Evolutionary conservation across 805 yeast genomes (phyloP).

Genomic region (Millerago galiae): DNA sequence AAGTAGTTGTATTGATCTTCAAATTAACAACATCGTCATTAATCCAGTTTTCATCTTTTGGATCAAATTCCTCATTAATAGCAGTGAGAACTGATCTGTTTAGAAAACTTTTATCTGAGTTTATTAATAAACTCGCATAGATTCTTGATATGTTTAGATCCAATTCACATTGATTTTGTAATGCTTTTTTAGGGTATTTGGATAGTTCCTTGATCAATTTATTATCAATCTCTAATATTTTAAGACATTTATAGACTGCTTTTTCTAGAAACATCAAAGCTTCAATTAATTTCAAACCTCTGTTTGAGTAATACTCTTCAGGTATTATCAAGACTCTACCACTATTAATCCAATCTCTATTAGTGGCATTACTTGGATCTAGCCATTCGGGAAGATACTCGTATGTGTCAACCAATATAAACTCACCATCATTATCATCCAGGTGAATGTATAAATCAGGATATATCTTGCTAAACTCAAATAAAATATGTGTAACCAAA

Average conservation of each 20-base stretch:
- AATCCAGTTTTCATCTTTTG: background rate
- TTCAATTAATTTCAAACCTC: constrained; percentile 32
- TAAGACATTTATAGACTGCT: constrained; percentile 30
- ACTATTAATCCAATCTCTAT: constrained; percentile 48
- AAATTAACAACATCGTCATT: constrained; percentile 11
- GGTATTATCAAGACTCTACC: constrained; percentile 37
- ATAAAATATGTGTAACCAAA: constrained; percentile 35
- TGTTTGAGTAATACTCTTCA: constrained; percentile 25
- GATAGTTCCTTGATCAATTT: constrained; percentile 14
- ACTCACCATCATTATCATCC: constrained; percentile 53
- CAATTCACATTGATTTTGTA: constrained; percentile 20
- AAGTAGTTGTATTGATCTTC: constrained; percentile 17
- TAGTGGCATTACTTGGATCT: constrained; percentile 38
- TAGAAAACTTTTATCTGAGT: constrained; percentile 3
- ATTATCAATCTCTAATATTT: constrained; percentile 19
- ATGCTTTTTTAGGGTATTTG: constrained; percentile 25
- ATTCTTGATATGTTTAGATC: constrained; percentile 13
- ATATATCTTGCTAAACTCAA: constrained; percentile 28
- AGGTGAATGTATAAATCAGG: constrained; percentile 37
- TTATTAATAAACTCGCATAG: constrained; percentile 16
- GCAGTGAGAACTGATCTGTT: constrained; percentile 7
- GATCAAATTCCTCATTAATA: background rate
- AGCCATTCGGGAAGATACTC: constrained; percentile 43
- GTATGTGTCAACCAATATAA: constrained; percentile 43
- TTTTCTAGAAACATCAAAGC: constrained; percentile 34